Conservation (phyloP, 2,329 filamentous ascomycete genomes). For the Stemphylium lycopersici region DNA sequence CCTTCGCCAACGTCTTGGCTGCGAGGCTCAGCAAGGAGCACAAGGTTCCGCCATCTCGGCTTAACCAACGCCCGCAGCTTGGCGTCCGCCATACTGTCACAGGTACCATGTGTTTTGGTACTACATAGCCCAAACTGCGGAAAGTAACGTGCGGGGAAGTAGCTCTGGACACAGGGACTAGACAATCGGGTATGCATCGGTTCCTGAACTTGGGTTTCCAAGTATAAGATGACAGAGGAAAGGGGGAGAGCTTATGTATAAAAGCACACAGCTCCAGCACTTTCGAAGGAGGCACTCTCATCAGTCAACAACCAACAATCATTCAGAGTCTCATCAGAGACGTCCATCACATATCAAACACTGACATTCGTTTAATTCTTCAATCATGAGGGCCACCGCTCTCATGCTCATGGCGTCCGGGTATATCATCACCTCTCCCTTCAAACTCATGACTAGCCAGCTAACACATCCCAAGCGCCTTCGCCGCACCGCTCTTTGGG, state of each 20-base stretch:
- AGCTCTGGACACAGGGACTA: too few relatives aligned
- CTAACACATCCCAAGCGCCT: neutral
- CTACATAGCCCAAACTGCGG: neutral
- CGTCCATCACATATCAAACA: neutral
- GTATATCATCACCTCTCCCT: neutral
- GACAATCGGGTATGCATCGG: neutral
- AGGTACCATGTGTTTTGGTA: neutral
- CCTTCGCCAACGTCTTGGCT: neutral
- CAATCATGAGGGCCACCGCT: neutral
- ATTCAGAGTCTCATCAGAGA: neutral
- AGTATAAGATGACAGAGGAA: neutral
- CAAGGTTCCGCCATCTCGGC: neutral
- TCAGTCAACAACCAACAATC: neutral
- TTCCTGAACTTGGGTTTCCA: neutral
- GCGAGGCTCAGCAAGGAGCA: neutral
- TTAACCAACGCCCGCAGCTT: neutral
- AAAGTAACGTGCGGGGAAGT: neutral
- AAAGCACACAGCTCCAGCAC: neutral
- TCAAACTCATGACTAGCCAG: neutral
- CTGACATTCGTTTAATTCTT: neutral
- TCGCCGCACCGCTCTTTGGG: neutral
- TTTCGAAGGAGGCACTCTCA: neutral
- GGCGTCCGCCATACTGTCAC: neutral
- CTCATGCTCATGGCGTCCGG: slow-evolving; percentile 1
- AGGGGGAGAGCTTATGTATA: neutral